Percentiles rank a stretch among this genome's conserved stretches.
phyloP scores from a whole-genome alignment of 2,329 filamentous ascomycete species.

The Ophiostoma ips region DNA sequence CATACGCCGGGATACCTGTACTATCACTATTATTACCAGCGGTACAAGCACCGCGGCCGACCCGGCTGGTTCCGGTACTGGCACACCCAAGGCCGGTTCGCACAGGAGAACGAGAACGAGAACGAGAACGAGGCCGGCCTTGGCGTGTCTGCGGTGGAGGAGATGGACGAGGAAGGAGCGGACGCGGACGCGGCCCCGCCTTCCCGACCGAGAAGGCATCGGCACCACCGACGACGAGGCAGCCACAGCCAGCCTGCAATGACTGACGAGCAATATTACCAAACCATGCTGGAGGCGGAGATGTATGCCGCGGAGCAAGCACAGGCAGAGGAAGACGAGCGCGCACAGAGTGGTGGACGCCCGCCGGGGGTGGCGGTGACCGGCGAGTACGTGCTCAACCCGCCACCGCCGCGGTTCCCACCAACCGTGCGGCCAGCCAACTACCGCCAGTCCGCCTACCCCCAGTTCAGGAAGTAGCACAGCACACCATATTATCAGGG shows the following conservation, averaged over 20 bases:
- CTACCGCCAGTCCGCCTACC: slow-evolving; percentile 5
- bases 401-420: slow-evolving; percentile 10
- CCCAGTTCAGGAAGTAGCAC: slow-evolving; percentile 2
- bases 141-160: background rate
- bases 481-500: background rate
- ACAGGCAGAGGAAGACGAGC: background rate
- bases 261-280: background rate
- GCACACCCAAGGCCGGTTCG: background rate
- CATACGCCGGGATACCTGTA: slow-evolving; percentile 2
- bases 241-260: background rate
- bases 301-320: background rate
- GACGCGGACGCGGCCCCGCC: background rate
- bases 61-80: background rate
- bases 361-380: slow-evolving; percentile 1
- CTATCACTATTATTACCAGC: background rate
- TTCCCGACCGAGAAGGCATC: background rate
- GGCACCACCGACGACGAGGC: too few species aligned
- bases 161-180: background rate
- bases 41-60: background rate
- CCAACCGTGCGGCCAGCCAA: slow-evolving; percentile 6
- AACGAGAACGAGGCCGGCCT: background rate
- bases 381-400: slow-evolving; percentile 8
- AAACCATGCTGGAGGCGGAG: background rate
- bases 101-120: background rate
- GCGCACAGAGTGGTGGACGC: background rate